Percentiles rank a stretch among this genome's conserved stretches.
Conservation (phyloP, 129 eudicot species). For the Cynara cardunculus region DNA sequence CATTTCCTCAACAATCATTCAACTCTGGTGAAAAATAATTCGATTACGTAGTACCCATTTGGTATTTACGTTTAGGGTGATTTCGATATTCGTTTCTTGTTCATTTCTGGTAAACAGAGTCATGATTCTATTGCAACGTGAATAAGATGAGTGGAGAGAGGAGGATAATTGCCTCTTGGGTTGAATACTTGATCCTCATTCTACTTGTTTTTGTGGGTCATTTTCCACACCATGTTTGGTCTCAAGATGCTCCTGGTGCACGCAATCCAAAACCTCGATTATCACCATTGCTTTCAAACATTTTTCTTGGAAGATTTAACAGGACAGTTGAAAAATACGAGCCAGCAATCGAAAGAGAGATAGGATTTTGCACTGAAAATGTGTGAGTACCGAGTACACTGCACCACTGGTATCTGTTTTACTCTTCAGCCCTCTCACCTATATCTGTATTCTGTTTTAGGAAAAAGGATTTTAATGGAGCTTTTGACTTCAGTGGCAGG, state of each 20-base stretch:
- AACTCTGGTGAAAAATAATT: not conserved
- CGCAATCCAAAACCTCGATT: slow-evolving; percentile 21
- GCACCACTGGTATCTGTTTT: not conserved
- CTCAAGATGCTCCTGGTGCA: slow-evolving; percentile 18
- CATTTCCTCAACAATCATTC: slow-evolving; percentile 10
- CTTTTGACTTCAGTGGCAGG: slow-evolving; percentile 62
- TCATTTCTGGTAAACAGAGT: not conserved
- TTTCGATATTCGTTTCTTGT: not conserved
- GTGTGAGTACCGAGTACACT: slow-evolving; percentile 53
- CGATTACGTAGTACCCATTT: not conserved
- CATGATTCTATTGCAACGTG: slow-evolving; percentile 19
- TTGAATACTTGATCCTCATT: slow-evolving; percentile 26
- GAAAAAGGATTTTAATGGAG: slow-evolving; percentile 66
- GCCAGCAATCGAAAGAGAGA: slow-evolving; percentile 45
- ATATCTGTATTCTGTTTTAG: slow-evolving; percentile 32
- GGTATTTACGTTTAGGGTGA: not conserved
- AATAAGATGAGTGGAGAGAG: slow-evolving; percentile 31
- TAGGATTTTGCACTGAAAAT: slow-evolving; percentile 73
- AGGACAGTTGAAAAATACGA: slow-evolving; percentile 50
- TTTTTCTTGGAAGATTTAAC: slow-evolving; percentile 53
- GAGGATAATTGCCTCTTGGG: slow-evolving; percentile 37
- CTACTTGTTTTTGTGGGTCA: slow-evolving; percentile 31
- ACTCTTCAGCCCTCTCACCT: not conserved
- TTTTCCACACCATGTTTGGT: slow-evolving; percentile 22
- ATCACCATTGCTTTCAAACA: slow-evolving; percentile 45